Percentiles rank a stretch among this genome's conserved stretches.
Conservation (phyloP, 768 basidiomycete genomes). For the Phaeotremella skinneri region DNA sequence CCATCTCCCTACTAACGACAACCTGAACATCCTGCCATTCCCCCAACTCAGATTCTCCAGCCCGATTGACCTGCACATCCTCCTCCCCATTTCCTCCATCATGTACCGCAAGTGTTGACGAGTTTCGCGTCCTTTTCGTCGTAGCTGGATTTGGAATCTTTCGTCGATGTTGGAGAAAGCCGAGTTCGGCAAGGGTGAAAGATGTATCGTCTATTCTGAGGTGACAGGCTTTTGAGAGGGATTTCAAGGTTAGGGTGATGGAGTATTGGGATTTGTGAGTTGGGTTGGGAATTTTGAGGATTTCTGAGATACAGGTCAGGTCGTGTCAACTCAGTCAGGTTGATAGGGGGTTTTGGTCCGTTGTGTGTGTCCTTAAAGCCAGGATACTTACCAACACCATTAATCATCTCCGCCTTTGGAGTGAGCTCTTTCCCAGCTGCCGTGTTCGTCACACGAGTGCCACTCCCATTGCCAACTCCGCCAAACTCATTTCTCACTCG, state of each 20-base stretch:
- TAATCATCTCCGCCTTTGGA: constrained; percentile 3
- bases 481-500: constrained; percentile 6
- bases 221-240: constrained; percentile 75
- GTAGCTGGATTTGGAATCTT: constrained; percentile 1
- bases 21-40: constrained; percentile 54
- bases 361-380: background rate
- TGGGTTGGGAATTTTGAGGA: constrained; percentile 7
- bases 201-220: constrained; percentile 80
- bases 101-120: background rate
- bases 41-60: constrained; percentile 48
- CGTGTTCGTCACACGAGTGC: background rate
- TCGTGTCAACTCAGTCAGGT: no score
- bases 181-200: constrained; percentile 83
- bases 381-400: constrained; percentile 20
- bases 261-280: constrained; percentile 31
- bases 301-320: constrained; percentile 3
- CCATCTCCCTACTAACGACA: constrained; percentile 64
- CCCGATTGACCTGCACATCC: background rate
- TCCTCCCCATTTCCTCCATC: constrained; percentile 13
- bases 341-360: no score
- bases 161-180: constrained; percentile 58
- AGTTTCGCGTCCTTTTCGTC: constrained; percentile 49
- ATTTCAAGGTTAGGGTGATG: constrained; percentile 59
- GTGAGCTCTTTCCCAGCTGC: background rate
- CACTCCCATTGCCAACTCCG: background rate